Percentiles rank a stretch among this genome's conserved stretches.
Conservation (phyloP, 192 early-diverging fungal species). For the Phlyctochytrium bullatum region DNA sequence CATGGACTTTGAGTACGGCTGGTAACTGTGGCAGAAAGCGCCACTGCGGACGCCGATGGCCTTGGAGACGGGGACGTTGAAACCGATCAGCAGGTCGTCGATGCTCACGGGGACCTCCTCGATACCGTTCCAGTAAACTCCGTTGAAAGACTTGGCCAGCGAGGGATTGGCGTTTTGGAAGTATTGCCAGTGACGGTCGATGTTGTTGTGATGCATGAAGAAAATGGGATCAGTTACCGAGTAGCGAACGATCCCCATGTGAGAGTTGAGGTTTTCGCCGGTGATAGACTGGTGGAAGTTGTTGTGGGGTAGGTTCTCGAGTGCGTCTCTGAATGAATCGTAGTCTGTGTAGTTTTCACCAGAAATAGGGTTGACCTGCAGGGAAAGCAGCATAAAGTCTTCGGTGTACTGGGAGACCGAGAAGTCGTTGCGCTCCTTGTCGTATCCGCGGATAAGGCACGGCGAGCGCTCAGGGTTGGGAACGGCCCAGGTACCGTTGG, state of each 20-base stretch:
- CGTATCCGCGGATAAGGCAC: not conserved
- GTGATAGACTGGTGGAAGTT: conserved; percentile 28
- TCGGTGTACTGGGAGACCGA: not conserved
- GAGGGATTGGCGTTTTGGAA: conserved; percentile 30
- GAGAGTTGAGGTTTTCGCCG: not conserved
- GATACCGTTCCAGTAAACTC: not conserved
- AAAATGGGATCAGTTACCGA: conserved; percentile 36
- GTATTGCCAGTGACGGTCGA: conserved; percentile 37
- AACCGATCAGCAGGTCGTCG: not conserved
- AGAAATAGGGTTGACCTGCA: conserved; percentile 3
- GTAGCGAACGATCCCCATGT: conserved; percentile 12
- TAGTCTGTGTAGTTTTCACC: conserved; percentile 4
- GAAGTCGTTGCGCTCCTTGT: not conserved
- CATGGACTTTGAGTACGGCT: conserved; percentile 6
- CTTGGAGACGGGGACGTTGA: not conserved
- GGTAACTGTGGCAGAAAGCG: conserved; percentile 1
- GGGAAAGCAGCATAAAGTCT: conserved; percentile 2
- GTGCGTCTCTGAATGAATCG: conserved; percentile 13
- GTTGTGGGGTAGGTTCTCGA: conserved; percentile 29
- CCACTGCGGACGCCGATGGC: not conserved
- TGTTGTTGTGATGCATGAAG: conserved; percentile 46
- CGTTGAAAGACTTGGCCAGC: conserved; percentile 3
- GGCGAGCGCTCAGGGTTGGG: not conserved
- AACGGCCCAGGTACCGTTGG: not conserved
- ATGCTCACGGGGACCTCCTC: not conserved